Evolutionary conservation across 257 asterid species (phyloP), one percentile per base, ranked within the genome.

Genomic region (Salvia rosmarinus): DNA sequence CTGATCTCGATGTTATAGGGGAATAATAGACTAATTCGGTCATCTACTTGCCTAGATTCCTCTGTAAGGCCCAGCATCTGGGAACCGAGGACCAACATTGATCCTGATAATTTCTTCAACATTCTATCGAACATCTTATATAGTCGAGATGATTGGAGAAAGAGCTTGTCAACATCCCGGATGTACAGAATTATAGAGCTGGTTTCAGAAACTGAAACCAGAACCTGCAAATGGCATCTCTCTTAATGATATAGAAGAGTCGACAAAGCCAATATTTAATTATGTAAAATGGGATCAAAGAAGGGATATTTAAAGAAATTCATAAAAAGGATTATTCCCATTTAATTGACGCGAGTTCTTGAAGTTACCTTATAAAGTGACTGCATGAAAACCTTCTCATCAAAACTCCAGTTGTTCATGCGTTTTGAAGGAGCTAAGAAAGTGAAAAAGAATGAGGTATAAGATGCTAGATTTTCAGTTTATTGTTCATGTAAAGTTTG

Each of bases 21-120:
- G 82, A 92, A 92, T 59, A 90, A 71, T 73, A 79, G 76, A 67
- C 75, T 73, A 55, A 90, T 83, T 76, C 73, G 74, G 70, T 88
- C 91, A 43, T 88, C 87, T 57, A 83, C 69, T 78, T 83, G 90
- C 58, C 70, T 80, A 54, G 75, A 77, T 67, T 84, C 88, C 60
- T 88, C 87, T 32, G 80, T 83, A 46, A 51, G 71, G 69, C 85
- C 95, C 77, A 84, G 75, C 81, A 84, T 78, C n/a, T 82, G 88
- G 28, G 98, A 92, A 52, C 96, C 98, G 4, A 92, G 96, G 71
- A 92, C 92, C 84, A 92, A 67, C 47, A 90, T 75, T 3, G 95
- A 71, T 79, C 98, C 98, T 39, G 98, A 82, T 77, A 92, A 75
- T 75, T 83, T 90, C 82, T 86, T 88, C 79, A 92, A 80, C 91